Percentiles rank a stretch among this genome's conserved stretches.
phyloP scores from a whole-genome alignment of 176 grass and related monocot species.

The Elaeis guineensis region DNA sequence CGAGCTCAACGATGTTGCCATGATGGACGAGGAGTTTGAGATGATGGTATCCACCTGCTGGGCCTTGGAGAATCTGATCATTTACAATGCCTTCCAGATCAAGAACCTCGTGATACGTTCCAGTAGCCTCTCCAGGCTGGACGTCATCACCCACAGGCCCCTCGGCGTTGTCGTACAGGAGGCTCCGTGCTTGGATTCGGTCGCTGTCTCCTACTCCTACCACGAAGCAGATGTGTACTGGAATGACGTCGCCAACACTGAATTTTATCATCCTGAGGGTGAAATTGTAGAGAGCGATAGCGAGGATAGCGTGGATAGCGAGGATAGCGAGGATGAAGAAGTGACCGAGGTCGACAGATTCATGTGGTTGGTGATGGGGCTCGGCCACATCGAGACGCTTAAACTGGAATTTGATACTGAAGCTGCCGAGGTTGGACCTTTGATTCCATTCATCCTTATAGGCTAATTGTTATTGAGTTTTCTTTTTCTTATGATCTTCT shows the following conservation, averaged over 20 bases:
- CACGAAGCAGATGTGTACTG: neutral
- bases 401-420: too few species aligned
- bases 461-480: too few species aligned
- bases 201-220: neutral
- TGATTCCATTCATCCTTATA: too few species aligned
- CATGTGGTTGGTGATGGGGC: too few species aligned
- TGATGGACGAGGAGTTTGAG: neutral
- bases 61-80: neutral
- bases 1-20: neutral
- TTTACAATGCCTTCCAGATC: neutral
- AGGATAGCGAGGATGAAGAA: too few species aligned
- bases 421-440: too few species aligned
- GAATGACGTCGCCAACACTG: neutral
- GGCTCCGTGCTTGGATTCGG: neutral
- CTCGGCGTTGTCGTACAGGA: neutral
- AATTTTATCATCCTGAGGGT: neutral
- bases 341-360: too few species aligned
- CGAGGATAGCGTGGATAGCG: too few species aligned
- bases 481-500: neutral
- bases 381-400: too few species aligned
- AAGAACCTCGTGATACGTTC: neutral
- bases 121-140: neutral
- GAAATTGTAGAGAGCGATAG: too few species aligned
- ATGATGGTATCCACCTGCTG: neutral
- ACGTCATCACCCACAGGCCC: neutral